Conservation (phyloP, 495 filamentous ascomycete species). For the Filosporella fistucella region DNA sequence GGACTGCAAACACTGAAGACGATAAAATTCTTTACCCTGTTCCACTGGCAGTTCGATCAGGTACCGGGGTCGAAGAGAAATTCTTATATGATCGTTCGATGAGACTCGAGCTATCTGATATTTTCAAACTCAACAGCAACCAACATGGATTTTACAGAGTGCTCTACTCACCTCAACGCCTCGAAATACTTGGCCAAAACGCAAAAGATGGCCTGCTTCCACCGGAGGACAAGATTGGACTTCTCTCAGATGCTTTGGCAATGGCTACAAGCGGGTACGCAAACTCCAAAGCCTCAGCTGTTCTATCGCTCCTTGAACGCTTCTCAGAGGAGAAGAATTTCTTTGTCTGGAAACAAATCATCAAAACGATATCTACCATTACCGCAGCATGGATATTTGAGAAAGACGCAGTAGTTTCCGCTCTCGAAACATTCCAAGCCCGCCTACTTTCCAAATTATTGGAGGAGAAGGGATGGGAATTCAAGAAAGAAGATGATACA, state of each 20-base stretch:
- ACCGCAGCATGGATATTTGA: slow-evolving; percentile 89
- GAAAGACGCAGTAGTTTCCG: slow-evolving; percentile 62
- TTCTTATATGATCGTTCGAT: slow-evolving; percentile 68
- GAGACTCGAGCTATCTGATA: slow-evolving; percentile 57
- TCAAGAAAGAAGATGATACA: slow-evolving; percentile 77
- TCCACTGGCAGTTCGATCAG: slow-evolving; percentile 70
- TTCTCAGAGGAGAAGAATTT: slow-evolving; percentile 82
- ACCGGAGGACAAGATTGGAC: slow-evolving; percentile 89
- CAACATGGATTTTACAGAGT: slow-evolving; percentile 72
- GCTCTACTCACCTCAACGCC: slow-evolving; percentile 38
- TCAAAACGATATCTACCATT: slow-evolving; percentile 67
- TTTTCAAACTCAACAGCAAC: slow-evolving; percentile 73
- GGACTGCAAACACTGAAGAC: slow-evolving; percentile 73
- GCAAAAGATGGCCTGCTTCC: slow-evolving; percentile 32
- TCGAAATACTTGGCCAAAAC: not conserved
- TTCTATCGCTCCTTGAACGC: slow-evolving; percentile 78
- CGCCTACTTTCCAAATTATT: slow-evolving; percentile 72
- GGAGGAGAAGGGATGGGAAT: slow-evolving; percentile 81
- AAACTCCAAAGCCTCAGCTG: slow-evolving; percentile 87
- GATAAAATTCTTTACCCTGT: slow-evolving; percentile 69
- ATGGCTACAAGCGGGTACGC: slow-evolving; percentile 68
- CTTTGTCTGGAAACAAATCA: slow-evolving; percentile 91
- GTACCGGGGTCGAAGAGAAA: slow-evolving; percentile 75
- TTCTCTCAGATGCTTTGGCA: slow-evolving; percentile 92
- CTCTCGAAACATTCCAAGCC: slow-evolving; percentile 76